These are phyloP conservation scores for Antitrichia curtipendula DNA, from an alignment of 225 moss, liverwort and hornwort genomes.

Conservation along the genomic window DNA sequence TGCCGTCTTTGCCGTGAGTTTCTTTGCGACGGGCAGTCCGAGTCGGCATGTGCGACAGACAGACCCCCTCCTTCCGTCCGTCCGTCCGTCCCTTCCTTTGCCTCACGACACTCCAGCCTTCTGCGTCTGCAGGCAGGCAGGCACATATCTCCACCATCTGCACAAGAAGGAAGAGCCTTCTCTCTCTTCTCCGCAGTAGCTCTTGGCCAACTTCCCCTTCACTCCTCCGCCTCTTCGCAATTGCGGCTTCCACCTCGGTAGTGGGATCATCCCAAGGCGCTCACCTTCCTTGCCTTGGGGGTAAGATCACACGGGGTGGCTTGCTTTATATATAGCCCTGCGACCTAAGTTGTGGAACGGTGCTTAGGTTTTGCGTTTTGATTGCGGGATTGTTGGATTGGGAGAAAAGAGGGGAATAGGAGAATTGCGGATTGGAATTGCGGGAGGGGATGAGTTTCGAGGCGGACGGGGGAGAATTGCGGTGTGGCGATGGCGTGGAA, in stretches of 20 bases:
- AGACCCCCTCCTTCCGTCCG: background rate
- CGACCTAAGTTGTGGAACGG: background rate
- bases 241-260: background rate
- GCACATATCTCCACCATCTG: background rate
- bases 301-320: background rate
- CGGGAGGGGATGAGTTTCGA: slow-evolving; percentile 6
- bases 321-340: background rate
- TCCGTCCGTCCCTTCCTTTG: background rate
- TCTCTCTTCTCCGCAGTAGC: background rate
- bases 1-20: background rate
- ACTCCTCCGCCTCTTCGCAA: background rate
- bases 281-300: background rate
- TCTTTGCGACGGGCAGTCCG: background rate
- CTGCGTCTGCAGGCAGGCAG: background rate
- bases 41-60: background rate
- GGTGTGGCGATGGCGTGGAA: slow-evolving; percentile 2
- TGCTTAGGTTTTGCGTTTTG: background rate
- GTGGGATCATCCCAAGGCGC: background rate
- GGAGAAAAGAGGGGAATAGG: background rate
- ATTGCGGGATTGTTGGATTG: background rate
- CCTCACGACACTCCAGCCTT: background rate
- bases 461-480: background rate
- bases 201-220: background rate
- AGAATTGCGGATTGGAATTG: background rate
- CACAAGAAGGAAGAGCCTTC: background rate